Base-by-base conservation (phyloP, 306 rosid species). In the Rosa chinensis region DNA sequence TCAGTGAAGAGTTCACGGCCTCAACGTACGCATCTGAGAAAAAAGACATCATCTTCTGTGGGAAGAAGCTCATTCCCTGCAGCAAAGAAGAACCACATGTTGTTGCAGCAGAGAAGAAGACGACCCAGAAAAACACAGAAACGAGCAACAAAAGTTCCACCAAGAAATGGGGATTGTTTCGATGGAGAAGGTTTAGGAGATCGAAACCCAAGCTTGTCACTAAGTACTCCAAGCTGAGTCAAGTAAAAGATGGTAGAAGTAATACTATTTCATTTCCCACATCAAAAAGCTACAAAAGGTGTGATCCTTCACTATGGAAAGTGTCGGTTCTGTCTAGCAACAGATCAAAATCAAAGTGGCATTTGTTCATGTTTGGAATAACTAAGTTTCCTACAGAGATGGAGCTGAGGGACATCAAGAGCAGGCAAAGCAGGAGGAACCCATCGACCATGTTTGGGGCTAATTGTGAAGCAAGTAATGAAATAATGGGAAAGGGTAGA, bases 41-140 rank as follows among this genome's bases (percentile, higher is more conserved):
- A 12, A 83, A 80, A 18, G 78, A 86, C 66, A 84, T 94, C 40
- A 83, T 94, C 82, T 94, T 94, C 43, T 94, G 99, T 9, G 99
- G 99, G 5, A 94, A 91, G 5, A 94, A 91, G 74, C 83, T 91
- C 81, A 92, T 94, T 44, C 87, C 91, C 20, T 83, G 72, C 85
- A 82, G 61, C 86, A 86, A 69, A 70, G 92, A 82, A 25, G 72
- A 72, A 23, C 66, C 79, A 10, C 68, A 23, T 21, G 40, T 73
- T 52, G 40, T 37, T 23, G 72, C 25, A 39, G 23, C 44, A 37
- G 53, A 44, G 28, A 35, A 28, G 59, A 67, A 63, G 35, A 77
- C 43, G 10, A 16, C 52, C 32, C 43, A 61, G 40, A 53, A 28
- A 50, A 45, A 43, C 12, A 14, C 44, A 14, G 14, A 47, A 71